phyloP scores from a whole-genome alignment of 306 rosid species.

The Aeschynomene evenia region DNA sequence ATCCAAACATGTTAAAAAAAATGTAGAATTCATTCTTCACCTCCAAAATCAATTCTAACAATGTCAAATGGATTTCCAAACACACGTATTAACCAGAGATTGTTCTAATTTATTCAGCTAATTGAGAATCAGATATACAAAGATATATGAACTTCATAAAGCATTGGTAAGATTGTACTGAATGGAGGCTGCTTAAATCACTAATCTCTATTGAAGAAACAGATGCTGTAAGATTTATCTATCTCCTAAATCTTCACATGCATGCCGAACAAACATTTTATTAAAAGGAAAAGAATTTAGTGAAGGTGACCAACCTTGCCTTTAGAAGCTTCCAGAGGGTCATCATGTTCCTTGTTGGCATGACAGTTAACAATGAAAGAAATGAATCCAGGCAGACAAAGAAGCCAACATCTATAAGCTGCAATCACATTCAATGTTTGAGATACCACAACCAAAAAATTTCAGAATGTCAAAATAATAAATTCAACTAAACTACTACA shows the following conservation, averaged over 20 bases:
- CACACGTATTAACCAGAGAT: slow-evolving; percentile 11
- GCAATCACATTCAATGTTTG: slow-evolving; percentile 51
- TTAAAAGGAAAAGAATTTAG: slow-evolving; percentile 19
- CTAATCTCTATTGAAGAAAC: slow-evolving; percentile 24
- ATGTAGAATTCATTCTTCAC: too few relatives aligned
- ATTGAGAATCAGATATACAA: slow-evolving; percentile 18
- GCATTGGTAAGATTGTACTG: slow-evolving; percentile 9
- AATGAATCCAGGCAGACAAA: slow-evolving; percentile 97
- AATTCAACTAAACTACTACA: slow-evolving; percentile 32
- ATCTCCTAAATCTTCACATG: slow-evolving; percentile 26
- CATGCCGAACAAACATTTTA: slow-evolving; percentile 24
- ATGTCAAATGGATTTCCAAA: too few relatives aligned
- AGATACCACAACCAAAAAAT: slow-evolving; percentile 34
- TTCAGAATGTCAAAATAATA: slow-evolving; percentile 21
- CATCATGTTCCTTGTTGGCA: slow-evolving; percentile 84
- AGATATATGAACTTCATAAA: neutral
- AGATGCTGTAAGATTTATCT: neutral
- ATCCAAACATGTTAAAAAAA: too few relatives aligned
- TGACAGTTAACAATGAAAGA: slow-evolving; percentile 88
- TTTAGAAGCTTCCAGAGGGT: slow-evolving; percentile 77
- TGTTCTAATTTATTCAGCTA: slow-evolving; percentile 17
- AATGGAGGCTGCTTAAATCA: slow-evolving; percentile 20
- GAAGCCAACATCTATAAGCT: slow-evolving; percentile 97
- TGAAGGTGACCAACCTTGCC: slow-evolving; percentile 62
- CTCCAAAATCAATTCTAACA: too few relatives aligned